Conservation (phyloP, 2,329 filamentous ascomycete species). For the Beauveria scarabaeidicola region DNA sequence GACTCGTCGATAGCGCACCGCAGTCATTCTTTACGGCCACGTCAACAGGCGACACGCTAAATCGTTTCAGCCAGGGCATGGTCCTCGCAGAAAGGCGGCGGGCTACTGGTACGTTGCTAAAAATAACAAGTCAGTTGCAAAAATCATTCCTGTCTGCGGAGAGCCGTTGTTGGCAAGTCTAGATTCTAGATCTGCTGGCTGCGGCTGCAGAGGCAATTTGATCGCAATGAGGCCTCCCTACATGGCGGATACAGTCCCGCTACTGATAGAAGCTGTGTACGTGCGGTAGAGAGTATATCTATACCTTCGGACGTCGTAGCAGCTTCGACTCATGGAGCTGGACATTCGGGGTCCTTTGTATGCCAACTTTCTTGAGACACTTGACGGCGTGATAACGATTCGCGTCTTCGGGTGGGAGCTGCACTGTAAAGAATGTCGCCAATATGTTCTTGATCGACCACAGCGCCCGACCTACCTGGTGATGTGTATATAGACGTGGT, state of each 20-base stretch:
- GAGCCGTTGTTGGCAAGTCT: constrained; percentile 19
- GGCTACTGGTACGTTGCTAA: constrained; percentile 2
- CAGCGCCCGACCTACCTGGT: constrained; percentile 32
- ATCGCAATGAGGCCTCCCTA: constrained; percentile 38
- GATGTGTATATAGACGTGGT: constrained; percentile 40
- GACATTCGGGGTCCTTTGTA: constrained; percentile 23
- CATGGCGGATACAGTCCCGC: constrained; percentile 37
- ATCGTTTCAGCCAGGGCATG: constrained; percentile 33
- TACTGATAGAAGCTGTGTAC: constrained; percentile 19
- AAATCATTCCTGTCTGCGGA: constrained; percentile 21
- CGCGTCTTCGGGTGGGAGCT: constrained; percentile 27
- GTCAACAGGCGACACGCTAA: constrained; percentile 26
- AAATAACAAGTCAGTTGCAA: constrained; percentile 19
- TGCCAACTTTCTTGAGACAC: constrained; percentile 20
- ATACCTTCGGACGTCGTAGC: constrained; percentile 24
- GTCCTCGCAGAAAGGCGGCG: constrained; percentile 3
- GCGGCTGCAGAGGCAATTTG: constrained; percentile 24
- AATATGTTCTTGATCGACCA: constrained; percentile 24
- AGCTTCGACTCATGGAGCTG: constrained; percentile 23
- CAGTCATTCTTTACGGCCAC: constrained; percentile 28
- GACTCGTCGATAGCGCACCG: constrained; percentile 19
- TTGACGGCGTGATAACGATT: constrained; percentile 21
- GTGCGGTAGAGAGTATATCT: constrained; percentile 21
- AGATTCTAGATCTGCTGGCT: constrained; percentile 17
- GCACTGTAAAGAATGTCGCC: constrained; percentile 15